Evolutionary conservation across 1,139 yeast genomes (phyloP).

Genomic region (Suhomyces bribrorum): DNA sequence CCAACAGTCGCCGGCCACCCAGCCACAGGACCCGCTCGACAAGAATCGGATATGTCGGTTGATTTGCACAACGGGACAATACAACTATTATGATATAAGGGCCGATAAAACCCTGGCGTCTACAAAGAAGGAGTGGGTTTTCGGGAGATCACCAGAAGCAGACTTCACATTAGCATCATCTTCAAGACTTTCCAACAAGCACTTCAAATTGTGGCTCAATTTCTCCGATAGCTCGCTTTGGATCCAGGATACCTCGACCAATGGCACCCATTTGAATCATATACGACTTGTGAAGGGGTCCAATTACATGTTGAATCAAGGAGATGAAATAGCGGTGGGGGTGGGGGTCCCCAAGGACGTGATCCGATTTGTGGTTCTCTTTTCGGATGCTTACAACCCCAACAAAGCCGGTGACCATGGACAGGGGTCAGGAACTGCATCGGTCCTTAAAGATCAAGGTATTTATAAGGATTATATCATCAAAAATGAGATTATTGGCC

Average conservation of each 20-base stretch:
- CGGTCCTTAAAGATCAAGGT: constrained; percentile 43
- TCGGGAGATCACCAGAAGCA: constrained; percentile 75
- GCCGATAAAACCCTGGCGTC: constrained; percentile 28
- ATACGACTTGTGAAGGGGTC: constrained; percentile 73
- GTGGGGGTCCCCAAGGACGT: constrained; percentile 82
- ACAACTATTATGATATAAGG: constrained; percentile 42
- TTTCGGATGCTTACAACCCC: constrained; percentile 47
- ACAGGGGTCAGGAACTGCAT: constrained; percentile 17
- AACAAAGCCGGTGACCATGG: constrained; percentile 23
- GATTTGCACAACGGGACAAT: constrained; percentile 70
- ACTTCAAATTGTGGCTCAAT: constrained; percentile 69
- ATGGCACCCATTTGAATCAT: constrained; percentile 86
- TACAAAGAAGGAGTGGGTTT: constrained; percentile 59
- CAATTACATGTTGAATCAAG: constrained; percentile 81
- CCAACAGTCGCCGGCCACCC: constrained; percentile 50
- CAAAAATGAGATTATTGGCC: constrained; percentile 83
- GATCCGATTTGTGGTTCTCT: constrained; percentile 69
- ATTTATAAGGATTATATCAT: constrained; percentile 76
- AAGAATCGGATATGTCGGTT: constrained; percentile 44
- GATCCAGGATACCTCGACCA: constrained; percentile 76
- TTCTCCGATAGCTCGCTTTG: constrained; percentile 56
- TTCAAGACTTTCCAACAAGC: constrained; percentile 73
- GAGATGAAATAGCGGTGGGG: constrained; percentile 90
- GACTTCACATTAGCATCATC: constrained; percentile 61
- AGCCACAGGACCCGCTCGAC: constrained; percentile 28